Conservation (phyloP, 345 rosid genomes). For the Jatropha curcas region DNA sequence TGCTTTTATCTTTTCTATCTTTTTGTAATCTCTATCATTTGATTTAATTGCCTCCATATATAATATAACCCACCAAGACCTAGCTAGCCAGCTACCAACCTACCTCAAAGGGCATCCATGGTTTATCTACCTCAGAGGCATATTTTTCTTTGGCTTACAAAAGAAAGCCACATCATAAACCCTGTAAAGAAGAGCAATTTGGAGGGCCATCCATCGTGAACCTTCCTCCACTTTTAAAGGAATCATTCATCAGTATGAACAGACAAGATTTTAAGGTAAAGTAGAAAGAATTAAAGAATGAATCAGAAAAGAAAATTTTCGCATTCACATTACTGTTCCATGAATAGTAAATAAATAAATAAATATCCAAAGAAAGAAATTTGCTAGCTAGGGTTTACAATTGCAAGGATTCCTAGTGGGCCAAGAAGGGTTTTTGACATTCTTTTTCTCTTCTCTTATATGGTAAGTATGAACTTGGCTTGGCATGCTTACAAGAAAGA, state of each 20-base stretch:
- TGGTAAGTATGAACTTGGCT: constrained; percentile 32
- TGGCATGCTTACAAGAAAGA: constrained; percentile 25
- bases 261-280: neutral
- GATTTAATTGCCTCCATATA: too few species aligned
- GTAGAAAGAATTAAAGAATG: neutral
- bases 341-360: neutral
- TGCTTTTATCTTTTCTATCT: too few species aligned
- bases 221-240: constrained; percentile 30
- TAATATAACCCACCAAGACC: too few species aligned
- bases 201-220: constrained; percentile 3
- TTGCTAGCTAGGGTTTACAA: neutral
- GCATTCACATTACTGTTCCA: neutral
- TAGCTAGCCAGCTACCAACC: too few species aligned
- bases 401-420: constrained; percentile 30
- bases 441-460: constrained; percentile 2
- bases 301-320: neutral
- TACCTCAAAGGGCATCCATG: too few species aligned
- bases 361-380: constrained; percentile 1
- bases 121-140: too few species aligned
- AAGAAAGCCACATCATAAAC: neutral
- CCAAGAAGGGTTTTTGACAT: constrained; percentile 15
- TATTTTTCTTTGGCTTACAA: too few species aligned
- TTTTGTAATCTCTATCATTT: too few species aligned
- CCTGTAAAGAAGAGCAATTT: constrained; percentile 32
- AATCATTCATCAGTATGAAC: constrained; percentile 19